These are phyloP conservation scores for Guyanaporus albipodus DNA, from an alignment of 768 basidiomycete genomes.

Conservation along the genomic window DNA sequence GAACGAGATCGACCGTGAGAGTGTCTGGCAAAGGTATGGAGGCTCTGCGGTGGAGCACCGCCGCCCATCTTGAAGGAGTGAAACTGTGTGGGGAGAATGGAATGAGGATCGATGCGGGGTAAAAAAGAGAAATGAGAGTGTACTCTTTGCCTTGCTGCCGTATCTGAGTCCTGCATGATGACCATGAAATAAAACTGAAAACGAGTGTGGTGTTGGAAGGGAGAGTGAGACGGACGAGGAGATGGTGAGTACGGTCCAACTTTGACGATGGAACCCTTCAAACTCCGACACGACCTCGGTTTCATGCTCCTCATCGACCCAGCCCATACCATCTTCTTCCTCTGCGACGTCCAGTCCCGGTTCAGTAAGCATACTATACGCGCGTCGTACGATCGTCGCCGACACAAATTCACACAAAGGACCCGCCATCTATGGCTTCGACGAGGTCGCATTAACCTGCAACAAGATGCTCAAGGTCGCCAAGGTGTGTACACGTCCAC, in stretches of 20 bases:
- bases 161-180: constrained; percentile 35
- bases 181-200: constrained; percentile 5
- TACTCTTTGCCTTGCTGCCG: constrained; percentile 44
- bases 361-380: constrained; percentile 50
- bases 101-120: background rate
- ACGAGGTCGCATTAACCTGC: constrained; percentile 62
- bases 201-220: constrained; percentile 14
- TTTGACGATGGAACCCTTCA: too few relatives aligned
- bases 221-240: constrained; percentile 12
- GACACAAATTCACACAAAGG: constrained; percentile 24
- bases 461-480: constrained; percentile 77
- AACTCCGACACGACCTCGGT: constrained; percentile 24
- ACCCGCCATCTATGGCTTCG: constrained; percentile 62
- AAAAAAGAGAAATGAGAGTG: background rate
- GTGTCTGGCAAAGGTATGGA: constrained; percentile 34
- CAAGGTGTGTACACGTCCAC: constrained; percentile 40
- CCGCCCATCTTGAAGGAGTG: constrained; percentile 69
- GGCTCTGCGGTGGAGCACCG: constrained; percentile 32
- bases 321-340: constrained; percentile 53
- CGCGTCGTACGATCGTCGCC: background rate
- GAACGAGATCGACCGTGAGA: constrained; percentile 53
- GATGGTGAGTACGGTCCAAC: too few relatives aligned
- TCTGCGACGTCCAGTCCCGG: constrained; percentile 81
- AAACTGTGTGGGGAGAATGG: constrained; percentile 46
- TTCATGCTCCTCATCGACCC: constrained; percentile 36